Conservation (phyloP, 2,329 filamentous ascomycete genomes). For the Diaporthe eres region DNA sequence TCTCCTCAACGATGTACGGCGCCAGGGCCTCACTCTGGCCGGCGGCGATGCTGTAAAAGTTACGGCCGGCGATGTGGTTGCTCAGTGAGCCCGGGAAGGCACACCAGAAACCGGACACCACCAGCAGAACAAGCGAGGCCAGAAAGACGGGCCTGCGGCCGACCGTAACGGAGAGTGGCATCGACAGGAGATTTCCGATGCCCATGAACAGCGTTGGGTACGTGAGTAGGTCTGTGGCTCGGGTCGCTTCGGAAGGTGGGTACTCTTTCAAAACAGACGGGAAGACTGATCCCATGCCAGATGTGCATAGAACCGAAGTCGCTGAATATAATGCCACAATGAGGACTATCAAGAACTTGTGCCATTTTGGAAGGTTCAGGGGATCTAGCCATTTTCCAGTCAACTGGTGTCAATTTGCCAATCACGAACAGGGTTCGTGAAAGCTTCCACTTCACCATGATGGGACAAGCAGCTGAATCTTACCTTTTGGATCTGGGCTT, state of each 20-base stretch:
- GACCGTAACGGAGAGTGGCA: neutral
- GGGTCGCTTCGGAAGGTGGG: neutral
- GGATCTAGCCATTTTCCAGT: neutral
- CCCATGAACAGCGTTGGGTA: slow-evolving; percentile 5
- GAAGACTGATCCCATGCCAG: neutral
- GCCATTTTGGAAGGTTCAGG: slow-evolving; percentile 6
- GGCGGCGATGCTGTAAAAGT: slow-evolving; percentile 14
- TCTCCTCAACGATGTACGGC: slow-evolving; percentile 12
- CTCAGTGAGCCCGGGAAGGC: neutral
- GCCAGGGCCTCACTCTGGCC: slow-evolving; percentile 5
- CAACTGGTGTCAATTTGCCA: neutral
- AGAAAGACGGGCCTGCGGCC: slow-evolving; percentile 1
- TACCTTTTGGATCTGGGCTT: slow-evolving; percentile 13
- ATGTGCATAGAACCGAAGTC: neutral
- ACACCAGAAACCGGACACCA: neutral
- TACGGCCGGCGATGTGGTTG: slow-evolving; percentile 9
- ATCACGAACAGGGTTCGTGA: too few relatives aligned
- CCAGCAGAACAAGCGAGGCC: neutral
- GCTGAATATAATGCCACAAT: slow-evolving; percentile 3
- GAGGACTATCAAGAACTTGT: neutral
- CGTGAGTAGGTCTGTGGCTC: neutral
- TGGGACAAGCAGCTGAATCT: neutral
- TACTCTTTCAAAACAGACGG: neutral
- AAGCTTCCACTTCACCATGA: neutral
- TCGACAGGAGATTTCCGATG: neutral